Conservation (phyloP, 176 grass and related monocot species). For the Musa beccarii region DNA sequence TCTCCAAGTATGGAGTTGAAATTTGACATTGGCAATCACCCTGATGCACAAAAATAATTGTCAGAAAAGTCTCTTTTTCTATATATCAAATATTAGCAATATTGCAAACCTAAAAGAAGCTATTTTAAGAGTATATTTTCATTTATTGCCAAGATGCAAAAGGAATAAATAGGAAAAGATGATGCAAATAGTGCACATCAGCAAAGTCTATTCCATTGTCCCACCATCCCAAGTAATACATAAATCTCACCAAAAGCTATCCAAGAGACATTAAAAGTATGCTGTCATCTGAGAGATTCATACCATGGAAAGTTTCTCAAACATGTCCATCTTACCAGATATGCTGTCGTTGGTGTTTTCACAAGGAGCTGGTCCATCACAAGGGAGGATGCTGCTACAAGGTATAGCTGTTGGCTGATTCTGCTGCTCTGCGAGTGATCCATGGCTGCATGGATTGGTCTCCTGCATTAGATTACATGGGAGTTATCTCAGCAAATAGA, state of each 20-base stretch:
- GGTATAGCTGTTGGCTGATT: conserved; percentile 29
- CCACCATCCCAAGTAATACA: no score
- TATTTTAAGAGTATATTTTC: no score
- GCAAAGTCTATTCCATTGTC: neutral
- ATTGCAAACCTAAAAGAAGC: no score
- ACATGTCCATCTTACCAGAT: neutral
- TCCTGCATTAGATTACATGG: conserved; percentile 22
- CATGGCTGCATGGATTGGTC: conserved; percentile 29
- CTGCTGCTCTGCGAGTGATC: conserved; percentile 33
- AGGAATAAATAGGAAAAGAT: no score
- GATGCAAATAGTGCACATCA: no score
- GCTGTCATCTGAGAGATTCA: neutral
- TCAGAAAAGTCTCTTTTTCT: no score
- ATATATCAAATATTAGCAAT: no score
- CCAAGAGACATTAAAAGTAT: no score
- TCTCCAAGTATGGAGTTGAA: neutral
- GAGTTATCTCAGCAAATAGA: neutral
- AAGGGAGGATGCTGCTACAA: conserved; percentile 17
- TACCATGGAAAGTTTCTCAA: neutral
- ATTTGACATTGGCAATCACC: neutral
- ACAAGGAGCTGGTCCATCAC: conserved; percentile 1
- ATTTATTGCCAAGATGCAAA: no score
- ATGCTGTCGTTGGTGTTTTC: neutral
- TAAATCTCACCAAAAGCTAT: no score
- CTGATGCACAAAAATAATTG: neutral